Evolutionary conservation across 2,329 filamentous ascomycete species (phyloP).

Genomic region (Colletotrichum costaricense): DNA sequence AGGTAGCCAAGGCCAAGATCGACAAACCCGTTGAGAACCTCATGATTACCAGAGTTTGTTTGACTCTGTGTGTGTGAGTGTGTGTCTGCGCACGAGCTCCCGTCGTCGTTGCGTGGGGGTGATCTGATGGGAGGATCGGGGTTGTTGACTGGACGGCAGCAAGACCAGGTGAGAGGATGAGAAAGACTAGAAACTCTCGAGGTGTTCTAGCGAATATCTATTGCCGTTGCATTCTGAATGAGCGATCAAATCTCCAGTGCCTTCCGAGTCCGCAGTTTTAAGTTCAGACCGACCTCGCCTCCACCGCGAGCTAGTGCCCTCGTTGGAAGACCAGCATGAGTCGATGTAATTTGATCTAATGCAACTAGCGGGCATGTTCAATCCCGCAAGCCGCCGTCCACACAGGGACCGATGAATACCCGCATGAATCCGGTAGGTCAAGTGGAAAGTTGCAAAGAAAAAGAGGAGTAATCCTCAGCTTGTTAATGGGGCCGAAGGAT

Average conservation of each 20-base stretch:
- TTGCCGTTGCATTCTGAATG: not conserved
- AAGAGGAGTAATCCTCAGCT: not conserved
- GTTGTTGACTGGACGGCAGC: not conserved
- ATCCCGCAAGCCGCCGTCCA: not conserved
- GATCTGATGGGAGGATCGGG: not conserved
- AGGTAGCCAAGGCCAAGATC: constrained; percentile 11
- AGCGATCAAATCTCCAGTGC: not conserved
- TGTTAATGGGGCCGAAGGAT: not conserved
- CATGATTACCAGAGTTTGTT: constrained; percentile 1
- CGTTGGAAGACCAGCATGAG: not conserved
- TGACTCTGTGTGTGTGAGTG: not conserved
- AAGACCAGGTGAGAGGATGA: not conserved
- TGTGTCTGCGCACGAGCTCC: not conserved
- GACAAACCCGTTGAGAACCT: constrained; percentile 4
- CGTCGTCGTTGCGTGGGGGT: not conserved
- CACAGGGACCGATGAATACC: not conserved
- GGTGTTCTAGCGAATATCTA: not conserved
- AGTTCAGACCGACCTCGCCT: not conserved
- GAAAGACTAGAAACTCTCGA: not conserved
- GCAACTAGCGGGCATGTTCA: not conserved
- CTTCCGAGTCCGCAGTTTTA: not conserved
- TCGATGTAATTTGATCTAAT: not conserved
- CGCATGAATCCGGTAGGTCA: not conserved
- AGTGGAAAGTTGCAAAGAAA: not conserved
- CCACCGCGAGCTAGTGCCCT: not conserved